Evolutionary conservation across 2,329 filamentous ascomycete species (phyloP).

Genomic region (Parastagonospora avenae): DNA sequence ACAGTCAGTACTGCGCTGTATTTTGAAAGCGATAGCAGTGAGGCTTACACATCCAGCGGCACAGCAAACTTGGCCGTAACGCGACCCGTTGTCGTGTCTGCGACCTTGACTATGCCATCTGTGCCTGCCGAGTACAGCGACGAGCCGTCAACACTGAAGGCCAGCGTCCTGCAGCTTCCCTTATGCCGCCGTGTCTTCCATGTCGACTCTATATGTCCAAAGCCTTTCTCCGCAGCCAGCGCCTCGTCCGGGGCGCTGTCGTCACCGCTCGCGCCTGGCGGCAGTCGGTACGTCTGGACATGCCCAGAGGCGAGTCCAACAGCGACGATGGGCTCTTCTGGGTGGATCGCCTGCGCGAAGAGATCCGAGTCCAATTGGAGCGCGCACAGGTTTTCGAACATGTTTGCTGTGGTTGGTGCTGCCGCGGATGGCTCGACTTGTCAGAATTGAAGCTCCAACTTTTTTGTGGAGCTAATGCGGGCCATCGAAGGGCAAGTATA

Average conservation of each 20-base stretch:
- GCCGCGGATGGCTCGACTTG: background rate
- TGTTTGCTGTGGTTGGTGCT: conserved; percentile 45
- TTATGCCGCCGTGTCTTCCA: conserved; percentile 93
- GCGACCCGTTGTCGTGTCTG: conserved; percentile 62
- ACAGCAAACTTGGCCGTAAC: conserved; percentile 84
- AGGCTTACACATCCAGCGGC: conserved; percentile 56
- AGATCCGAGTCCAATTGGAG: conserved; percentile 85
- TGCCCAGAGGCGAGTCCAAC: conserved; percentile 85
- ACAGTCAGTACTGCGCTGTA: conserved; percentile 12
- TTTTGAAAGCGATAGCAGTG: background rate
- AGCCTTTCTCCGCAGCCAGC: conserved; percentile 62
- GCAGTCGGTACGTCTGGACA: conserved; percentile 81
- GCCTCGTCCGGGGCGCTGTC: conserved; percentile 60
- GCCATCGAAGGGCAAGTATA: conserved; percentile 15
- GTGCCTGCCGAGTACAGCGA: conserved; percentile 66
- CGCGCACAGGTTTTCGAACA: conserved; percentile 93
- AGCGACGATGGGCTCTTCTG: conserved; percentile 79
- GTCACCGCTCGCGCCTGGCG: conserved; percentile 59
- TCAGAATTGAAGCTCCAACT: conserved; percentile 19
- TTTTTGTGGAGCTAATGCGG: conserved; percentile 28
- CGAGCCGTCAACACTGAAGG: conserved; percentile 78
- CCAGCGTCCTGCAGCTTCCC: conserved; percentile 84
- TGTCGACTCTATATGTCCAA: conserved; percentile 75
- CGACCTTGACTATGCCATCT: conserved; percentile 67
- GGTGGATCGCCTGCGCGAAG: conserved; percentile 87